These are phyloP conservation scores for Dissophora globulifera DNA, from an alignment of 192 early-diverging fungal genomes.

Conservation along the genomic window DNA sequence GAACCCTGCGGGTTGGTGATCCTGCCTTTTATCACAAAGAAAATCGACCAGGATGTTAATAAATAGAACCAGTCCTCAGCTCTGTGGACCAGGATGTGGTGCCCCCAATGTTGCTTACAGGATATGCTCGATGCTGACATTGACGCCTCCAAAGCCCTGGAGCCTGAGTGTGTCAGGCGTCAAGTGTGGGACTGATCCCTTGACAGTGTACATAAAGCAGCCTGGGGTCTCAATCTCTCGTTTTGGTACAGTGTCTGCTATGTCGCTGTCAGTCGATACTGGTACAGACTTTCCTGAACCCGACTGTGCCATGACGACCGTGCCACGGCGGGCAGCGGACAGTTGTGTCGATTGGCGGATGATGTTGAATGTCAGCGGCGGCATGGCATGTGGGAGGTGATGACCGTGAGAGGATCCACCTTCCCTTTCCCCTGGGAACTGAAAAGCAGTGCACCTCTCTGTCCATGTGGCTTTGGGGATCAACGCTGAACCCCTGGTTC, in stretches of 20 bases:
- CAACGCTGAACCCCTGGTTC: too few relatives aligned
- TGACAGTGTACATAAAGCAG: slow-evolving; percentile 62
- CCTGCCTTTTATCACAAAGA: slow-evolving; percentile 6
- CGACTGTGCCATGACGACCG: slow-evolving; percentile 24
- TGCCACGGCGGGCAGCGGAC: slow-evolving; percentile 37
- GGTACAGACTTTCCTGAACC: background rate
- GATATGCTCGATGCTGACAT: slow-evolving; percentile 49
- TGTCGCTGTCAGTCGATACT: background rate
- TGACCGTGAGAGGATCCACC: too few relatives aligned
- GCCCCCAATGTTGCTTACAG: slow-evolving; percentile 15
- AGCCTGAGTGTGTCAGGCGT: slow-evolving; percentile 60
- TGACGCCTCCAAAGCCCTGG: slow-evolving; percentile 53
- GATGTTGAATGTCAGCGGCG: slow-evolving; percentile 49
- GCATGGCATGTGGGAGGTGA: slow-evolving; percentile 15
- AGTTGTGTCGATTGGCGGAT: slow-evolving; percentile 49
- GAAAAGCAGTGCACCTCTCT: too few relatives aligned
- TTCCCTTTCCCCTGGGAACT: too few relatives aligned
- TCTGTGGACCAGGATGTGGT: too few relatives aligned
- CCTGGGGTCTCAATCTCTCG: slow-evolving; percentile 60
- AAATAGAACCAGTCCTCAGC: too few relatives aligned
- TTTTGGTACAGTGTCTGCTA: background rate
- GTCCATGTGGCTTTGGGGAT: too few relatives aligned
- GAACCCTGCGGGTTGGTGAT: slow-evolving; percentile 29
- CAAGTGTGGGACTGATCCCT: slow-evolving; percentile 66
- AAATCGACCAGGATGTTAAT: too few relatives aligned